Evolutionary conservation across 1,139 yeast species (phyloP).

Genomic region (Kluyveromyces sp.): DNA sequence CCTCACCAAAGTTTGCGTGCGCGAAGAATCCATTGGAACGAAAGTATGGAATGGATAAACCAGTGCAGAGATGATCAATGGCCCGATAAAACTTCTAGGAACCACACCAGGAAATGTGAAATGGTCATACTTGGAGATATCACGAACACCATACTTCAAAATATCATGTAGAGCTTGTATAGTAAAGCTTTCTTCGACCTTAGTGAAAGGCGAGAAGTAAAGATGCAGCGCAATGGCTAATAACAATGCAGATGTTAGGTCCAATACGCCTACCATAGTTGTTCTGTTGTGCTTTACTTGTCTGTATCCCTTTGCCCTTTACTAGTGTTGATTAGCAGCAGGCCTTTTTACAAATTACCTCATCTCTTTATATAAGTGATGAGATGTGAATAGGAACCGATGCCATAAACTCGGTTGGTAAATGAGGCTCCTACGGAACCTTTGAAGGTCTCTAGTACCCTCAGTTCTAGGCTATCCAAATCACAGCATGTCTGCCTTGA

Average conservation of each 20-base stretch:
- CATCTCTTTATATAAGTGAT: slow-evolving; percentile 1
- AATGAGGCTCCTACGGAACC: not conserved
- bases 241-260: slow-evolving; percentile 21
- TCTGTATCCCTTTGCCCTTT: not conserved
- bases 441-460: not conserved
- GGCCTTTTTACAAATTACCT: not conserved
- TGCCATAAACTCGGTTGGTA: not conserved
- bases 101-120: slow-evolving; percentile 78
- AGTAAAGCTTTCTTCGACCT: slow-evolving; percentile 92
- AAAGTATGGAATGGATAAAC: slow-evolving; percentile 32
- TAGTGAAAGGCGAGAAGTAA: slow-evolving; percentile 67
- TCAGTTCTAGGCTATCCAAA: too few relatives aligned
- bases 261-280: slow-evolving; percentile 4
- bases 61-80: slow-evolving; percentile 47
- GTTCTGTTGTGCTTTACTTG: not conserved
- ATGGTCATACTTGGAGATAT: slow-evolving; percentile 59
- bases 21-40: slow-evolving; percentile 31
- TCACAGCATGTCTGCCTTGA: slow-evolving; percentile 13
- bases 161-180: slow-evolving; percentile 87
- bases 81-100: slow-evolving; percentile 78
- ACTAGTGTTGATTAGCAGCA: not conserved
- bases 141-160: slow-evolving; percentile 51
- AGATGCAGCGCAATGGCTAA: slow-evolving; percentile 41
- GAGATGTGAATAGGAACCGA: not conserved
- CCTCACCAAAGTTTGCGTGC: slow-evolving; percentile 46